Evolutionary conservation across 2,329 filamentous ascomycete species (phyloP), one percentile per base, ranked within the genome.

Genomic region (Aspergillus glaucus): DNA sequence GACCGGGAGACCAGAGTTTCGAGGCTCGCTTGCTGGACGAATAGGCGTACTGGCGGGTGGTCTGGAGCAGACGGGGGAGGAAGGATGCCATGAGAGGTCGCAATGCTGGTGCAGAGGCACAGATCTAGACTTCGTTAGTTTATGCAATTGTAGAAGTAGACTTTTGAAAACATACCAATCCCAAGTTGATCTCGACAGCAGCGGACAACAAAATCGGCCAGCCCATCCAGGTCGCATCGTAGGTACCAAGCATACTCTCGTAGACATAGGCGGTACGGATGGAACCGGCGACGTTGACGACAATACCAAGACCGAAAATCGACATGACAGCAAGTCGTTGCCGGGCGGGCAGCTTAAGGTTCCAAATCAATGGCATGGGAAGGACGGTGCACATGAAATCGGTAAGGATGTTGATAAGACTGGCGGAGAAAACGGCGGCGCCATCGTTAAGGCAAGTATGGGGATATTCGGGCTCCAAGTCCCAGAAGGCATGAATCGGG

Each of bases 331-430:
- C 67, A 30, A 70, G 48, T 19, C 66, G 64, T 49, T 70, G 67
- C 6, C 62, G 62, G 30, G 57, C 50, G 8, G 66, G 62, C 14
- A 71, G 55, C 17, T 68, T 64, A 36, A 72, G 53, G 10, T 62
- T 66, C 69, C 67, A 72, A 44, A 72, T 67, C 39, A 70, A 55
- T 6, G 67, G 66, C 63, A 72, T 71, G 1, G 69, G 69, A 8
- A 72, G 46, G 6, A 63, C 48, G 3, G 68, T 67, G n/a, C 57
- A 56, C 6, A 67, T 44, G 28, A 70, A 55, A 43, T 71, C 69
- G 39, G 64, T 69, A 28, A 67, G 59, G 42, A 69, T 65, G 47
- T 70, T 70, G 55, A 68, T 57, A 14, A 66, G 53, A 51, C 67
- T 69, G 5, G 63, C 65, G 4, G 62, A 59, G 43, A 69, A 65